Base-by-base conservation (phyloP, 257 asterid genomes). In the Solanum chiquidenum region DNA sequence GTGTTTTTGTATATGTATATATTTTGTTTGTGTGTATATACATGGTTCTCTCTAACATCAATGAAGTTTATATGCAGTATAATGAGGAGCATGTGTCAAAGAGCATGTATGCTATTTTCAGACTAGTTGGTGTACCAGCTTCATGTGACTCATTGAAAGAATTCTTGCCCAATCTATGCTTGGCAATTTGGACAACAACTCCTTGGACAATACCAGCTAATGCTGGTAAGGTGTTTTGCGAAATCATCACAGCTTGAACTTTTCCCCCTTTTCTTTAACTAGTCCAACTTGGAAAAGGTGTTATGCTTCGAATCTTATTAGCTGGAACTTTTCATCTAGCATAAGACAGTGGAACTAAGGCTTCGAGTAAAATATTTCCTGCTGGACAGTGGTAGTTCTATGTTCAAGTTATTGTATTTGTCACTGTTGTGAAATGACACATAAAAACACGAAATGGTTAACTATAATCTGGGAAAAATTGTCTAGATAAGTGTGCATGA, bases 121-220 rank as follows among this genome's bases (percentile, higher is more conserved):
- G 90, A 90, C 86, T 97, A 91, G 92, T 91, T 85, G 88, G 92
- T 90, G 89, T 91, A 83, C 92, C 96, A 58, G 86, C 91, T 85
- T 94, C 96, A 11, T 88, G 89, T 89, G 91, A 93, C 85, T 66
- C 88, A 85, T 91, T 95, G 21, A 93, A 93, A 77, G 98, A 95
- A 73, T 95, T 92, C 88, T 87, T 89, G n/a, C 98, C 98, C 58
- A 93, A 95, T 90, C 86, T 97, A 94, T 89, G 93, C 87, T 90
- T 97, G 92, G 98, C 99, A 90, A 92, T 97, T 86, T 97, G 99
- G 99, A 97, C 99, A 86, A 97, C 99, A 62, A 97, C 99, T 77
- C 99, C 99, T 21, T 97, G 99, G 99, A 97, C 99, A 38, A 94
- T 97, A 89, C 99, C 99, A 58, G 98, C 99, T 85, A 97, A 97